Evolutionary conservation across 805 yeast species (phyloP), one percentile per base, ranked within the genome.

Genomic region (Sugiyamaella marilandica): DNA sequence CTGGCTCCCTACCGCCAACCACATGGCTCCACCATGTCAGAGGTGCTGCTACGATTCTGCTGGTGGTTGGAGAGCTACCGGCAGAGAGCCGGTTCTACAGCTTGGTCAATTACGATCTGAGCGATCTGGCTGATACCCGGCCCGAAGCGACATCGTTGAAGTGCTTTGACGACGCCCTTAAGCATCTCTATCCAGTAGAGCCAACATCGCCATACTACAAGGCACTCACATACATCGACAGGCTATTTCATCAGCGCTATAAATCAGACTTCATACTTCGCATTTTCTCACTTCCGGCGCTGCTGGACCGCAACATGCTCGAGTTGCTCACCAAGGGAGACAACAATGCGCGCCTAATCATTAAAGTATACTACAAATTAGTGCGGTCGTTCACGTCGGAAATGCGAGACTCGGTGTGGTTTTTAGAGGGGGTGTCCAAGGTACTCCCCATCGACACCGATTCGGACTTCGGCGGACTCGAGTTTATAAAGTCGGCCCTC

Each of bases 1-100:
- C 82, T 2, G 66, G 65, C 51, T 83, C 90, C 2, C 69, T 90
- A 53, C 95, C 97, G 1, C 91, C 97, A 1, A 83, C 94, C 2
- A 96, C 97, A 0, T 92, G 98, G 98, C 83, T 92, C 52, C 94
- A 88, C 74, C 97, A 92, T 64, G 97, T 92, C 10, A 87, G 94
- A 61, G 98, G 97, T 32, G 96, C 97, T 0, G 97, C 97, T 5
- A 91, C 97, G 0, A 92, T 92, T 50, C 74, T 92, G 48, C 87
- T 96, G 1, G 96, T 97, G 0, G 96, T 91, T n/a, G 89, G 97
- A 90, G 97, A 96, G 2, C 72, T 90, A 47, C 83, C 84, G 45
- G 83, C 81, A 45, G 74, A 77, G 11, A 84, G 89, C 2, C 69
- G 85, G 51, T 84, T 84, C 65, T 79, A 81, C 62, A 77, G 82